Evolutionary conservation across 495 filamentous ascomycete species (phyloP).

Genomic region (Annulohypoxylon maeteangense): DNA sequence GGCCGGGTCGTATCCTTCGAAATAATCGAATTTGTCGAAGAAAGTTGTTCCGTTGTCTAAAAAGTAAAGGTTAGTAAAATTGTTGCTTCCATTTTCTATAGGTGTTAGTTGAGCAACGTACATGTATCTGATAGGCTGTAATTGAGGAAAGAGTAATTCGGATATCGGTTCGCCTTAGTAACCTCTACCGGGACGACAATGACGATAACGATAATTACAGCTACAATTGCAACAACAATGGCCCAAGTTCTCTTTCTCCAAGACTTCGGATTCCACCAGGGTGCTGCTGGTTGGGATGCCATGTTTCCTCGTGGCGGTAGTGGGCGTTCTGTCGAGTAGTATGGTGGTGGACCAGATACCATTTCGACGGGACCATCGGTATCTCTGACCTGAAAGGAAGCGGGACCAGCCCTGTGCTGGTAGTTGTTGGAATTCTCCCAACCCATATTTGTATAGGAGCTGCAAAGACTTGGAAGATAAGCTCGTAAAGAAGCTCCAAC

Average conservation of each 20-base stretch:
- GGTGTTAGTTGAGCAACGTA: conserved; percentile 24
- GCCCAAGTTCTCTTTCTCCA: conserved; percentile 62
- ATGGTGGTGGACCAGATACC: conserved; percentile 37
- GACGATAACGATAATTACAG: conserved; percentile 55
- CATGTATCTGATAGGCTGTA: conserved; percentile 53
- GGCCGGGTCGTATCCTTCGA: conserved; percentile 49
- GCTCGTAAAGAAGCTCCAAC: conserved; percentile 17
- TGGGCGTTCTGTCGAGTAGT: conserved; percentile 31
- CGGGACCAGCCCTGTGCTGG: conserved; percentile 33
- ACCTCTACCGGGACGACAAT: conserved; percentile 66
- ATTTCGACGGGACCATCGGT: conserved; percentile 33
- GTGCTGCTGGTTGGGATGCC: conserved; percentile 14
- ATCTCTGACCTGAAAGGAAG: conserved; percentile 42
- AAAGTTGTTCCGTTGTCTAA: conserved; percentile 59
- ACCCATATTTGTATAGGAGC: conserved; percentile 38
- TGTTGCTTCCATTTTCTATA: neutral
- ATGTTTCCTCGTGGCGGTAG: conserved; percentile 28
- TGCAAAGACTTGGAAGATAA: conserved; percentile 18
- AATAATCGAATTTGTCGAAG: conserved; percentile 66
- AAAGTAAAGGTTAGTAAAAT: conserved; percentile 12
- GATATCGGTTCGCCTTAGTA: conserved; percentile 57
- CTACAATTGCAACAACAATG: conserved; percentile 50
- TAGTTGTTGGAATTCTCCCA: conserved; percentile 32
- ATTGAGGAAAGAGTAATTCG: conserved; percentile 51
- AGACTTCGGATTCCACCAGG: conserved; percentile 62